Percentiles rank a stretch among this genome's conserved stretches.
Conservation (phyloP, 2,329 filamentous ascomycete species). For the Colletotrichum siamense region DNA sequence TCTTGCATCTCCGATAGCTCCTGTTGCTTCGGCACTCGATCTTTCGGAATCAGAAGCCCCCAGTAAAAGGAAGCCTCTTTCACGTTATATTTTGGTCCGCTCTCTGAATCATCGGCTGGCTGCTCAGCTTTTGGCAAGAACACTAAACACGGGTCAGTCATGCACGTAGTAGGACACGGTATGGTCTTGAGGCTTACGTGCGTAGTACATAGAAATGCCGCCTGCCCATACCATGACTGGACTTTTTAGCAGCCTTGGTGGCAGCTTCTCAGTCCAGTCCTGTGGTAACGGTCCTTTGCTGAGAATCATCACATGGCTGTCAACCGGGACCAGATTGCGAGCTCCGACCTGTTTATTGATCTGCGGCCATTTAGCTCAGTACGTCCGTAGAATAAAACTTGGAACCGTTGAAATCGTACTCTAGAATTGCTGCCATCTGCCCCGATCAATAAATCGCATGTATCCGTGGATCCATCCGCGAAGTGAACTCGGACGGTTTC, state of each 20-base stretch:
- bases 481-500: neutral
- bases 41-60: neutral
- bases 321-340: neutral
- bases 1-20: neutral
- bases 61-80: neutral
- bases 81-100: neutral
- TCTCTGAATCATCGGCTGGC: neutral
- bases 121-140: neutral
- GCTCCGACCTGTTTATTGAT: neutral
- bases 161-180: neutral
- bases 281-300: neutral
- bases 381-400: neutral
- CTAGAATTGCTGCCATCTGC: neutral
- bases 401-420: neutral
- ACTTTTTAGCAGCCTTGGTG: neutral
- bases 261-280: neutral
- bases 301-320: neutral
- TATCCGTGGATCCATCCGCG: neutral
- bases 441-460: neutral
- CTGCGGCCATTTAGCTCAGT: neutral
- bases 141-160: neutral
- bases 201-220: neutral
- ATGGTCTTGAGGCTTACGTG: neutral
- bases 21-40: neutral
- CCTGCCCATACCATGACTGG: neutral